A percentile compares a stretch with the other conserved stretches of the same genome.
These are phyloP conservation scores for Daldinia loculata DNA, from an alignment of 495 filamentous ascomycete species.

Conservation along the genomic window DNA sequence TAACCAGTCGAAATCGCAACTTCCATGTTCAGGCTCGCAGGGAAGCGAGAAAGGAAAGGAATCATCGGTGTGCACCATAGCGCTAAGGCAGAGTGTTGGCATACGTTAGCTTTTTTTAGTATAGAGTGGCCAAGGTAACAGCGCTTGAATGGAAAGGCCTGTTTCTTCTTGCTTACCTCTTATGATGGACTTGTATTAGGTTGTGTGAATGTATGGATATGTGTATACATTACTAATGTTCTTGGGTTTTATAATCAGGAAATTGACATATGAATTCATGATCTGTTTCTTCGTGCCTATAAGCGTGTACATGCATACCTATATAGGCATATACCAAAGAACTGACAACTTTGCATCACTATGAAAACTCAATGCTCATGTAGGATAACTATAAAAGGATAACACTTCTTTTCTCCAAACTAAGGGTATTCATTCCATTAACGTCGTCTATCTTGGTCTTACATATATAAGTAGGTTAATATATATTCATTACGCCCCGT, in stretches of 20 bases:
- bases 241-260: neutral
- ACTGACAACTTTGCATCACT: no score
- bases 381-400: neutral
- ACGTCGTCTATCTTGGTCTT: neutral
- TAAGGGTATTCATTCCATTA: conserved; percentile 5
- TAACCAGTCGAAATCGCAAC: neutral
- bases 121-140: neutral
- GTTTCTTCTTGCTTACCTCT: neutral
- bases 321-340: no score
- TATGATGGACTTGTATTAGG: neutral
- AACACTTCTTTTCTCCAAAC: neutral
- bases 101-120: conserved; percentile 1
- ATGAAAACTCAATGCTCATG: neutral
- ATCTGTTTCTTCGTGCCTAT: no score
- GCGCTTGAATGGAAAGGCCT: neutral
- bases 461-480: neutral
- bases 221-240: neutral
- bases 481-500: neutral
- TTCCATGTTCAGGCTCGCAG: neutral
- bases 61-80: neutral
- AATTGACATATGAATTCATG: neutral
- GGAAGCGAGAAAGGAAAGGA: neutral
- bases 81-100: neutral
- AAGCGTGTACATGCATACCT: no score
- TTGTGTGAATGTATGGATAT: neutral